Evolutionary conservation across 163 green algal species (phyloP).

Genomic region (Picocystis sp.): DNA sequence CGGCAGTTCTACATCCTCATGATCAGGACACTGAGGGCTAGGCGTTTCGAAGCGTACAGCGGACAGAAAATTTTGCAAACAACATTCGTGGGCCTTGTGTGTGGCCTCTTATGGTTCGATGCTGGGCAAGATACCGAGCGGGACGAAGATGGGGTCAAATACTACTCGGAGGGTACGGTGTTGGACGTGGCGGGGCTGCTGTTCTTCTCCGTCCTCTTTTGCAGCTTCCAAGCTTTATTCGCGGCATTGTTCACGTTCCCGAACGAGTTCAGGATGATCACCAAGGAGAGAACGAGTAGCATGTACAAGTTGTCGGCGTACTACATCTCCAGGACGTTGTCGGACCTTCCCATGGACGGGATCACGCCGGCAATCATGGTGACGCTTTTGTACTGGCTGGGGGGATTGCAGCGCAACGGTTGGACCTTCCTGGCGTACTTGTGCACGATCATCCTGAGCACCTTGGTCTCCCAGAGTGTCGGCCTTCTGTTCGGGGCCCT

Average conservation of each 20-base stretch:
- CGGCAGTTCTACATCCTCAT: slow-evolving; percentile 40
- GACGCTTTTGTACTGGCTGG: slow-evolving; percentile 74
- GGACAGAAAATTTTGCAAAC: slow-evolving; percentile 48
- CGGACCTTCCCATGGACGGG: slow-evolving; percentile 71
- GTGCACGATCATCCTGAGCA: slow-evolving; percentile 25
- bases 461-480: slow-evolving; percentile 24
- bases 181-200: slow-evolving; percentile 47
- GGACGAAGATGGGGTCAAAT: slow-evolving; percentile 6
- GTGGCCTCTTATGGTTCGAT: slow-evolving; percentile 53
- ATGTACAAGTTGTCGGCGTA: slow-evolving; percentile 53
- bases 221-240: slow-evolving; percentile 56
- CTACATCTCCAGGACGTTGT: slow-evolving; percentile 51
- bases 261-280: slow-evolving; percentile 57
- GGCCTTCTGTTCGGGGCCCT: slow-evolving; percentile 54
- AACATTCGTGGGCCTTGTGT: slow-evolving; percentile 44
- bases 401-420: slow-evolving; percentile 33
- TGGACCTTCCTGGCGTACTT: slow-evolving; percentile 57
- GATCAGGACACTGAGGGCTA: slow-evolving; percentile 30
- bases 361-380: slow-evolving; percentile 49
- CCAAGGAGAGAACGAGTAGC: slow-evolving; percentile 49
- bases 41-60: slow-evolving; percentile 52
- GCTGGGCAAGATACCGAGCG: slow-evolving; percentile 6
- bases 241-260: slow-evolving; percentile 73
- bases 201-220: slow-evolving; percentile 80
- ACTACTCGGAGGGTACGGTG: slow-evolving; percentile 23